Base-by-base conservation (phyloP, 176 grass and related monocot genomes). In the Carex scoparia region DNA sequence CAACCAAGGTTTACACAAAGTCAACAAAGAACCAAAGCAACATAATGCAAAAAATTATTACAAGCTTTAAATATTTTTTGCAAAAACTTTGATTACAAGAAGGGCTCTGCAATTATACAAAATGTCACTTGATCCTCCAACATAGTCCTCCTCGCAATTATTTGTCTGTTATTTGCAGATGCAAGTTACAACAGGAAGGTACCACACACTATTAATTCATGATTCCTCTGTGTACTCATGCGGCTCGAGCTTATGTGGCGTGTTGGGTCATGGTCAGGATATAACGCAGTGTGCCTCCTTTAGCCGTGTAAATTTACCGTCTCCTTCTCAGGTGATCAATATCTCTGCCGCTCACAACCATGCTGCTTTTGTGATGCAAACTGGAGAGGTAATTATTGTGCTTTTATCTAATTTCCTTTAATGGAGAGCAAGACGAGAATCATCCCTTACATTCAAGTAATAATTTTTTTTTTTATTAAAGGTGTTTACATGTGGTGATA, bases 401-500 rank as follows among this genome's bases (percentile, higher is more conserved):
- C 2, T 79, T 38, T 81, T 87, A 1, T 60, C 9, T 38, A 32
- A 71, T 46, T 84, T 59, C 8, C 76, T 23, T 35, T 49, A 53
- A 33, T 59, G 35, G 0, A 79, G 81, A 63, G 10, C 19, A 11
- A 33, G 53, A 16, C 14, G 5, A 58, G 28, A 78, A 30, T 13
- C 12, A 38, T 30, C 68, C 84, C 58, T 86, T 37, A 89, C 69
- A 5, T 44, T n/a, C 35, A 60, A 73, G 44, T 74, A 64, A 68
- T 42, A 1, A 1, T 51, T 81, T 80, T 49, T 23, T 49, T 23
- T 85, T 85, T 79, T 10, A 33, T 58, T 73, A 49, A 79, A 99
- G 96, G 93, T 99, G 14, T 99, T 99, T 81, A 94, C 96, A 31
- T 99, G 96, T 83, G 96, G 96, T 64, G 97, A 99, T 83, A 96